Base-by-base conservation (phyloP, 805 yeast genomes). In the Wickerhamiella bombiphila region DNA sequence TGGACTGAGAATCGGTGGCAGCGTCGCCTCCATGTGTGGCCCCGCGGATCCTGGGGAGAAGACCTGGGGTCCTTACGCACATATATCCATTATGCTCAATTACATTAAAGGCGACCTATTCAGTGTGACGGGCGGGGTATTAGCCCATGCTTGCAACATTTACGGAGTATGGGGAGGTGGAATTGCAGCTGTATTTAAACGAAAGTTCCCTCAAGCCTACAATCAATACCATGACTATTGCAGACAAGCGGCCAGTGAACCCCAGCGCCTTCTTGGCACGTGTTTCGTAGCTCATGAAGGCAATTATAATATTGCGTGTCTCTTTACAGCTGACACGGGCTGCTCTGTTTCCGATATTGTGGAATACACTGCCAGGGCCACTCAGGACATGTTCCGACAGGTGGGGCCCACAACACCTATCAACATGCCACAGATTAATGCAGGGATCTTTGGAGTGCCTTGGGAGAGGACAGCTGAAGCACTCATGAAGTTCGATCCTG, bases 131-230 rank as follows among this genome's bases (percentile, higher is more conserved):
- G 63, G 68, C 1, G 52, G 74, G 0, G 60, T 79, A 2, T 53
- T 81, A 3, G 79, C 79, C 1, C 94, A 82, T 53, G 74, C 93
- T 0, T 82, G 94, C 51, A 82, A 82, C 52, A 74, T 83, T 28
- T 61, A 64, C 19, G 94, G 93, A 0, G 50, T 64, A 1, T 82
- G 94, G 94, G 91, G 91, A 3, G 88, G 81, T 3, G 94, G 94
- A 0, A 69, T 82, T 2, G 93, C 93, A 0, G 63, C 62, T 3
- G 68, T 58, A 19, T 71, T 82, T 49, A 68, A 65, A 18, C 38
- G 47, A 14, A 55, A 60, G 33, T 81, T 66, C 53, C 85, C 82
- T 2, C 50, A 60, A 2, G 70, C 88, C 3, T 78, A 70, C 47
- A 45, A 53, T 32, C 44, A 49, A 3, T 80, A 82, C 42, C 46